Evolutionary conservation across 2,329 filamentous ascomycete genomes (phyloP).

Genomic region (Thermoascus crustaceus): DNA sequence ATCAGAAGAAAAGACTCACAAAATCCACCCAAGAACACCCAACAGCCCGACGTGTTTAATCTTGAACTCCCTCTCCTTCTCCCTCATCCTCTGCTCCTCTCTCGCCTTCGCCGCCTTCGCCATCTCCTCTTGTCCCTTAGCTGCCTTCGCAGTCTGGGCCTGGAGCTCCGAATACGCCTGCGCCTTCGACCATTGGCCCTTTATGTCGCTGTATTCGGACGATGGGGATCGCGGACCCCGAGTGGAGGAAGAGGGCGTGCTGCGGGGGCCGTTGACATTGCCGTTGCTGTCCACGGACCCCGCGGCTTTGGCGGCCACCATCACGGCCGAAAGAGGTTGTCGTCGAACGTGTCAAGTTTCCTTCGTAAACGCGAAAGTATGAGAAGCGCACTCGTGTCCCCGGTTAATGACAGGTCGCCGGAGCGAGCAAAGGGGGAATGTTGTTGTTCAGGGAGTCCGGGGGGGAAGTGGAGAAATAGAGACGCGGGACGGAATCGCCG

Average conservation of each 20-base stretch:
- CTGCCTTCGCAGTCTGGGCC: conserved; percentile 5
- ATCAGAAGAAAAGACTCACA: conserved; percentile 24
- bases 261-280: not conserved
- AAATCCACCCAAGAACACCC: conserved; percentile 32
- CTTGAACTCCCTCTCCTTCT: conserved; percentile 32
- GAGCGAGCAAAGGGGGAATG: conserved; percentile 2
- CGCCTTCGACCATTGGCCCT: conserved; percentile 15
- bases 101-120: conserved; percentile 17
- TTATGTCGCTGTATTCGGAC: conserved; percentile 11
- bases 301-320: conserved; percentile 1
- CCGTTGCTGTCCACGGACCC: not conserved
- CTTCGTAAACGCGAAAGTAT: not conserved
- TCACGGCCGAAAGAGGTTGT: not conserved
- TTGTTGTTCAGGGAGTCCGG: not conserved
- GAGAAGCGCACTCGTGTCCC: not conserved
- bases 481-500: not conserved
- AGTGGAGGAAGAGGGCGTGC: not conserved
- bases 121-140: not conserved
- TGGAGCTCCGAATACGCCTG: conserved; percentile 13
- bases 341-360: not conserved
- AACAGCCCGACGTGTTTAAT: conserved; percentile 29
- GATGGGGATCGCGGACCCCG: not conserved
- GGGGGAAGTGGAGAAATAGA: not conserved
- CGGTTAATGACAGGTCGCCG: not conserved
- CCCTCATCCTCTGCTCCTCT: conserved; percentile 20